A percentile compares a stretch with the other conserved stretches of the same genome.
Evolutionary conservation across 441 rosid species (phyloP).

Genomic region (Populus hybrid): DNA sequence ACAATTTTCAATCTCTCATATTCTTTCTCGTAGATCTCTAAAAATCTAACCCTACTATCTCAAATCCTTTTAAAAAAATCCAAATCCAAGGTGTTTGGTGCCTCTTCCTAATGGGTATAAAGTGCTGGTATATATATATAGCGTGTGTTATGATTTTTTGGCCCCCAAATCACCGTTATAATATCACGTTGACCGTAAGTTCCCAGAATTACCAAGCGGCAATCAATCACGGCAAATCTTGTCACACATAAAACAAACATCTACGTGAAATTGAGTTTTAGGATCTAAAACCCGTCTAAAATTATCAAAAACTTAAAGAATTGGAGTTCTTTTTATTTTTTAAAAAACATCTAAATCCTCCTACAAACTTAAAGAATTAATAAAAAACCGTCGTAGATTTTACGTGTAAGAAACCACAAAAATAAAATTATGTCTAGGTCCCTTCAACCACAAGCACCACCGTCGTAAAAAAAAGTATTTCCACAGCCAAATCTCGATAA

Average conservation of each 20-base stretch:
- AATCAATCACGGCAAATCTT: not conserved
- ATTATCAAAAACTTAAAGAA: not conserved
- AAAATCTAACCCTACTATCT: too few species aligned
- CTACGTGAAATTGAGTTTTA: not conserved
- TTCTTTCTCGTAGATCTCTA: too few species aligned
- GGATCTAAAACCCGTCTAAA: not conserved
- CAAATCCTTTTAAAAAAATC: too few species aligned
- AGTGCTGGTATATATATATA: too few species aligned
- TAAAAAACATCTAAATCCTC: not conserved
- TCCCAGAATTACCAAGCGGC: slow-evolving; percentile 13
- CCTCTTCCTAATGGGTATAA: too few species aligned
- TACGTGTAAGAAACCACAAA: too few species aligned
- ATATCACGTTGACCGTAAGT: slow-evolving; percentile 1
- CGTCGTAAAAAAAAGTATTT: not conserved
- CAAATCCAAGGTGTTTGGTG: too few species aligned
- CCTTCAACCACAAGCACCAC: slow-evolving; percentile 14
- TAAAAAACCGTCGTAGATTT: slow-evolving; percentile 1
- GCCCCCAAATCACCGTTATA: too few species aligned
- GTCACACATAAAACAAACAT: slow-evolving; percentile 6
- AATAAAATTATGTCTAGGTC: not conserved
- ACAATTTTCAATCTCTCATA: too few species aligned
- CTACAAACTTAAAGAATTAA: not conserved
- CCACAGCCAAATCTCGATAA: not conserved
- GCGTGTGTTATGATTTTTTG: too few species aligned
- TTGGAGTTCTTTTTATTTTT: not conserved